phyloP scores from a whole-genome alignment of 345 rosid genomes.

The Lepidium aucheri region DNA sequence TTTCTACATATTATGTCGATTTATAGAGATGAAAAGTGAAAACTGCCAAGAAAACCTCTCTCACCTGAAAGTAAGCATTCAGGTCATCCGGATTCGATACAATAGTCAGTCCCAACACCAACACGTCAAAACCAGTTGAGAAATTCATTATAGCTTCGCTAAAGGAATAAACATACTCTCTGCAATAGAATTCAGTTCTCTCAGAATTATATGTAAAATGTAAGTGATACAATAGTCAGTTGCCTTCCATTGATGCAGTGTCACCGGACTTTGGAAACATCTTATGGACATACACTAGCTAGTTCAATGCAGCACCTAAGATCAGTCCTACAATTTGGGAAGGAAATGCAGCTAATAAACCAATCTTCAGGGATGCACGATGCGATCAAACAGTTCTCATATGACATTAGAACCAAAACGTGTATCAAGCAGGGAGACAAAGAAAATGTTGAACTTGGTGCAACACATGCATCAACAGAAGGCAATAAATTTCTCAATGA shows the following conservation, averaged over 20 bases:
- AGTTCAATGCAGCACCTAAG: constrained; percentile 10
- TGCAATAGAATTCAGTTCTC: constrained; percentile 35
- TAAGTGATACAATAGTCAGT: background rate
- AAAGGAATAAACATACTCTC: constrained; percentile 61
- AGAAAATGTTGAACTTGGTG: background rate
- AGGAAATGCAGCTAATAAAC: constrained; percentile 10
- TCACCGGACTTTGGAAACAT: background rate
- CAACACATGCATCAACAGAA: constrained; percentile 1
- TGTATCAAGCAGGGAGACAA: constrained; percentile 13
- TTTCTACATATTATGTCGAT: background rate
- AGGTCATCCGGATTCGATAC: constrained; percentile 51
- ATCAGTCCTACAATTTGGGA: background rate
- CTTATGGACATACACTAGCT: constrained; percentile 2
- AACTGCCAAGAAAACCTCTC: constrained; percentile 13
- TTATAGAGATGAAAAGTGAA: background rate
- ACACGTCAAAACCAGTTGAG: constrained; percentile 45
- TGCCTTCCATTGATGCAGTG: background rate
- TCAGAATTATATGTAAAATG: constrained; percentile 12
- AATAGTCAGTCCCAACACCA: constrained; percentile 46
- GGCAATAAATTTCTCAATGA: background rate
- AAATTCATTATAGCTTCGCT: constrained; percentile 36
- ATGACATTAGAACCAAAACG: constrained; percentile 4
- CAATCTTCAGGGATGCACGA: constrained; percentile 5
- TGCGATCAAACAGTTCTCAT: background rate
- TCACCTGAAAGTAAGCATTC: constrained; percentile 60